Conservation (phyloP, 345 rosid species). For the Microthlaspi erraticum region DNA sequence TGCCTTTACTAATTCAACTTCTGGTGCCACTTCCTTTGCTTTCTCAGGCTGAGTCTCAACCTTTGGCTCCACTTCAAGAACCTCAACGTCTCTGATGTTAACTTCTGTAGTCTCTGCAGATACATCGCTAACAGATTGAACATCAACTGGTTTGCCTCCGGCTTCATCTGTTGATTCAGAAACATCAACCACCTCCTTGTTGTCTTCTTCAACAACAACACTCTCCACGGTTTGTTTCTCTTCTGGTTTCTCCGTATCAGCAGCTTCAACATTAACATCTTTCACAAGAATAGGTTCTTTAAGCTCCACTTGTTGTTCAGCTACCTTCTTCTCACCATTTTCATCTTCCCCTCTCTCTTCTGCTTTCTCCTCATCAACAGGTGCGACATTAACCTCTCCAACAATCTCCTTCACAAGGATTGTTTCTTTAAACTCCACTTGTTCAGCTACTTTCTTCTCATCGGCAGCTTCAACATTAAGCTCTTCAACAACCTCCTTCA, state of each 20-base stretch:
- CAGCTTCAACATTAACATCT: not conserved
- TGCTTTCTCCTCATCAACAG: constrained; percentile 11
- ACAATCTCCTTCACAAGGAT: constrained; percentile 5
- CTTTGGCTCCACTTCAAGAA: constrained; percentile 32
- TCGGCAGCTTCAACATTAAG: not conserved
- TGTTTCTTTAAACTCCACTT: constrained; percentile 25
- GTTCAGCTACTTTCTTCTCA: constrained; percentile 29
- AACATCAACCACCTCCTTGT: constrained; percentile 24
- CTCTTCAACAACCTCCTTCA: constrained; percentile 18
- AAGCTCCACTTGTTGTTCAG: constrained; percentile 33
- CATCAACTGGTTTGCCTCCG: constrained; percentile 34
- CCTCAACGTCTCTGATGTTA: constrained; percentile 24
- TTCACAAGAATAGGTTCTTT: constrained; percentile 26
- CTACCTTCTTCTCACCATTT: constrained; percentile 24
- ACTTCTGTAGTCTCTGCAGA: constrained; percentile 32
- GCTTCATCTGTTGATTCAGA: constrained; percentile 27
- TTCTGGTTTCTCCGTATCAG: constrained; percentile 17
- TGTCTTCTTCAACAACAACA: constrained; percentile 23
- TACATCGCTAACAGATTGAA: constrained; percentile 24
- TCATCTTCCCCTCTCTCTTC: constrained; percentile 20
- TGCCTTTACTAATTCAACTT: constrained; percentile 32
- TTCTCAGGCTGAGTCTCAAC: constrained; percentile 32
- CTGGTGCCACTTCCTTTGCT: constrained; percentile 23
- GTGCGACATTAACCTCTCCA: not conserved
- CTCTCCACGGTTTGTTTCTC: constrained; percentile 19